Percentiles rank a stretch among this genome's conserved stretches.
Conservation (phyloP, 2,329 filamentous ascomycete species). For the Coniochaeta sp. region DNA sequence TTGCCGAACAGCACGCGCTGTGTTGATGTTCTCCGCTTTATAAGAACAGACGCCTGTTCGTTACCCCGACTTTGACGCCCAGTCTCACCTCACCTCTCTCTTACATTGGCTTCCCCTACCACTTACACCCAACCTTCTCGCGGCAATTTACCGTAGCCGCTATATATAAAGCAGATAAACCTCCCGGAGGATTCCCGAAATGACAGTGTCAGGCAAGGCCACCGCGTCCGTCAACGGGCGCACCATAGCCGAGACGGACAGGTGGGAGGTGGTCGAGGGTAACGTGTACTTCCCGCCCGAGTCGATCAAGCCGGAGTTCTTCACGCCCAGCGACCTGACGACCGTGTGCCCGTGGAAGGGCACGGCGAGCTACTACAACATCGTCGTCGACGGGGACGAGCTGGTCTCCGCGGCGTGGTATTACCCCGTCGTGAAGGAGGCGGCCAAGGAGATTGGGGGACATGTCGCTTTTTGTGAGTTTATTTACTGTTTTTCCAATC, state of each 20-base stretch:
- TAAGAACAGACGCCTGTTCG: background rate
- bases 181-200: background rate
- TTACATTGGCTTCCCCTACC: background rate
- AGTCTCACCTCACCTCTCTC: background rate
- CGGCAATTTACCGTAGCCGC: background rate
- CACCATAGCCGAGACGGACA: constrained; percentile 41
- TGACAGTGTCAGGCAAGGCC: constrained; percentile 14
- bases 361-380: constrained; percentile 47
- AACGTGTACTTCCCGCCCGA: constrained; percentile 49
- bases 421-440: constrained; percentile 42
- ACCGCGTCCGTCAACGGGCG: constrained; percentile 40
- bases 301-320: constrained; percentile 34
- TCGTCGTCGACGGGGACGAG: constrained; percentile 38
- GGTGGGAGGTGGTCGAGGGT: constrained; percentile 48
- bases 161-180: background rate
- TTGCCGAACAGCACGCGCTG: background rate
- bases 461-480: constrained; percentile 52
- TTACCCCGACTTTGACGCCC: background rate
- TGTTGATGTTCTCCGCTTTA: background rate
- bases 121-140: background rate
- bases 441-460: constrained; percentile 42
- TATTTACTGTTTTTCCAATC: background rate
- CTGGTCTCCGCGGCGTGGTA: constrained; percentile 52
- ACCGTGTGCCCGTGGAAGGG: constrained; percentile 53
- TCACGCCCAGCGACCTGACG: constrained; percentile 35